Evolutionary conservation across 2,329 filamentous ascomycete species (phyloP), one percentile per base, ranked within the genome.

Genomic region (Microsporum canis): DNA sequence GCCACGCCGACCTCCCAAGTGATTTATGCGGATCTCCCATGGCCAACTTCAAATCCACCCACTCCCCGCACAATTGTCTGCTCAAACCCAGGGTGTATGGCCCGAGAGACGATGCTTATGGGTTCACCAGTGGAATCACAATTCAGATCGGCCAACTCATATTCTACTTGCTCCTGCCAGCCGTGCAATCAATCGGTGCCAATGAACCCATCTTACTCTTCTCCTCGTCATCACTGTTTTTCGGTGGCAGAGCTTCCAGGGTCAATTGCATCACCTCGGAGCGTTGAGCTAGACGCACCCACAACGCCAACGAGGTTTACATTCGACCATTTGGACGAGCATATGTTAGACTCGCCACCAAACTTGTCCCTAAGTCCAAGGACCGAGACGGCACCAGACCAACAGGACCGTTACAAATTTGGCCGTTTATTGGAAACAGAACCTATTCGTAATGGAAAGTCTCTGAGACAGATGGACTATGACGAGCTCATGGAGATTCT

Each of bases 401-500:
- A 33, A 41, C 36, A 10, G 41, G n/a, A 33, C 29, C 29, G 12
- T 5, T 23, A 31, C 41, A 10, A 51, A n/a, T 60, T 45, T 8
- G 51, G 59, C 10, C 38, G 29, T 36, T 10, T 17, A 10, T 23
- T 27, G 23, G 36, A 57, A 34, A 58, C 41, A 39, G 59, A 43
- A n/a, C 39, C 51, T 8, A 62, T 29, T 41, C 51, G 55, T 34
- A 61, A 62, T 29, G 59, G 56, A 34, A 64, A 43, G 43, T 8
- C 14, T 7, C 51, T 62, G 14, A 41, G 51, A 5, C 38, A 55
- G 31, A 64, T 65, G 62, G 36, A 53, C 12, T 63, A 63, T 53
- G 51, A 62, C 12, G 64, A 64, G 12, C 62, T 65, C 36, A 57
- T 64, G 27, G 61, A 62, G 10, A 49, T 53, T 8, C 55, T 64